phyloP scores from a whole-genome alignment of 2,329 filamentous ascomycete genomes.

The Talaromyces sp. region DNA sequence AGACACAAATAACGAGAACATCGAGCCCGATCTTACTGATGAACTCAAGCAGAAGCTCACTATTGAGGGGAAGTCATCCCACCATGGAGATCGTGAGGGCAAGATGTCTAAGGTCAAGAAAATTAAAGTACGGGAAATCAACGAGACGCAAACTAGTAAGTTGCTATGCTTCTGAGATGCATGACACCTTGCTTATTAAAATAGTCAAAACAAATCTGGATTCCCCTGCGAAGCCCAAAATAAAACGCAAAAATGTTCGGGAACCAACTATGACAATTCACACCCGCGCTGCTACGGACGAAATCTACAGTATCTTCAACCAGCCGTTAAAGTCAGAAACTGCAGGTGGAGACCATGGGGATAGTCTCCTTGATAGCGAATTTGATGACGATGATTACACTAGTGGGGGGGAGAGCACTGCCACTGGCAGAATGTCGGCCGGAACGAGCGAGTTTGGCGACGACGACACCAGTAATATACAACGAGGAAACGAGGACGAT shows the following conservation, averaged over 20 bases:
- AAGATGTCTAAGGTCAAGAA: slow-evolving; percentile 51
- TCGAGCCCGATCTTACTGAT: slow-evolving; percentile 21
- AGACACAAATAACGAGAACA: slow-evolving; percentile 3
- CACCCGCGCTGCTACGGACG: slow-evolving; percentile 88
- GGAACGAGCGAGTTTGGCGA: slow-evolving; percentile 61
- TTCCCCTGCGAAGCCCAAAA: slow-evolving; percentile 78
- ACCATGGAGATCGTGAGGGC: slow-evolving; percentile 20
- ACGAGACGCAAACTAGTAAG: slow-evolving; percentile 85
- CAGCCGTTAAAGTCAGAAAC: slow-evolving; percentile 60
- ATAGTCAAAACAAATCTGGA: slow-evolving; percentile 88
- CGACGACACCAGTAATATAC: slow-evolving; percentile 42
- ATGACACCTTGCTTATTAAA: slow-evolving; percentile 22
- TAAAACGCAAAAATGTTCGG: slow-evolving; percentile 66
- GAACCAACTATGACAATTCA: slow-evolving; percentile 99
- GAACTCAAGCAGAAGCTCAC: slow-evolving; percentile 28
- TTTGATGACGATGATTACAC: slow-evolving; percentile 71
- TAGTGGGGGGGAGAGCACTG: slow-evolving; percentile 77
- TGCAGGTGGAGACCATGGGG: slow-evolving; percentile 41
- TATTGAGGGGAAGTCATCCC: slow-evolving; percentile 18
- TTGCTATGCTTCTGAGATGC: slow-evolving; percentile 5
- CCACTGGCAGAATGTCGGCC: slow-evolving; percentile 64
- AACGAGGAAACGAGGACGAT: slow-evolving; percentile 34
- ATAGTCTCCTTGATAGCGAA: slow-evolving; percentile 61
- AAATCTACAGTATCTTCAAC: slow-evolving; percentile 97
- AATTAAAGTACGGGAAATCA: slow-evolving; percentile 74